These are phyloP conservation scores for Zelopaecilomyces penicillatus DNA, from an alignment of 2,329 filamentous ascomycete genomes.

Conservation along the genomic window DNA sequence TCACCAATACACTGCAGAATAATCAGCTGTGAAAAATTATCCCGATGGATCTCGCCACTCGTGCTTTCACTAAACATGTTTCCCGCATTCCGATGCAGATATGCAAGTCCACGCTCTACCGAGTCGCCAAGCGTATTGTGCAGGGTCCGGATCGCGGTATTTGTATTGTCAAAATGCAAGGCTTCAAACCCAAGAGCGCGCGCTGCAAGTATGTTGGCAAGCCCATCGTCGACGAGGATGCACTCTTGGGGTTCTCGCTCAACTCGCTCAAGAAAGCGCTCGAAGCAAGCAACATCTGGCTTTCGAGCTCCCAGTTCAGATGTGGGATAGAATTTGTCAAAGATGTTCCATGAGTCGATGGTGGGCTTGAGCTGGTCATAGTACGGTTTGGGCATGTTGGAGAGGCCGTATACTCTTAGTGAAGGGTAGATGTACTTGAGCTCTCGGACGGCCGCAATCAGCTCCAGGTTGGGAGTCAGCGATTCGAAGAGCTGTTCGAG, in stretches of 20 bases:
- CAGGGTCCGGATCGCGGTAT: background rate
- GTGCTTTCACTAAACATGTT: background rate
- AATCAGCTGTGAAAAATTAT: slow-evolving; percentile 3
- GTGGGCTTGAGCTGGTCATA: background rate
- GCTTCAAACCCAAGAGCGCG: background rate
- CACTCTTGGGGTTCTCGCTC: background rate
- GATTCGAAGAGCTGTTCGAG: background rate
- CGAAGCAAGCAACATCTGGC: background rate
- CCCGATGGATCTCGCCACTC: background rate
- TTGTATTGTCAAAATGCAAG: background rate
- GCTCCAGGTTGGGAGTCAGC: background rate
- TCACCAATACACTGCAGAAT: slow-evolving; percentile 2
- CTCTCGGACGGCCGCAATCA: background rate
- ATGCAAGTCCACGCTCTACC: background rate
- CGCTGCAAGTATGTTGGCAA: slow-evolving; percentile 1
- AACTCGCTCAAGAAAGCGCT: background rate
- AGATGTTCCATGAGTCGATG: slow-evolving; percentile 1
- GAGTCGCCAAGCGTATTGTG: background rate
- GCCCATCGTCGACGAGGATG: background rate
- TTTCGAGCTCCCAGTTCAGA: background rate
- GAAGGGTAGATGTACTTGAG: background rate
- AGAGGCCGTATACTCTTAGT: slow-evolving; percentile 1
- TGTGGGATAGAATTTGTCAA: slow-evolving; percentile 1
- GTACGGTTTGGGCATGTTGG: slow-evolving; percentile 1
- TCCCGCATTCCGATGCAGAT: background rate